Conservation (phyloP, 192 early-diverging fungal genomes). For the Coemansia sp. region DNA sequence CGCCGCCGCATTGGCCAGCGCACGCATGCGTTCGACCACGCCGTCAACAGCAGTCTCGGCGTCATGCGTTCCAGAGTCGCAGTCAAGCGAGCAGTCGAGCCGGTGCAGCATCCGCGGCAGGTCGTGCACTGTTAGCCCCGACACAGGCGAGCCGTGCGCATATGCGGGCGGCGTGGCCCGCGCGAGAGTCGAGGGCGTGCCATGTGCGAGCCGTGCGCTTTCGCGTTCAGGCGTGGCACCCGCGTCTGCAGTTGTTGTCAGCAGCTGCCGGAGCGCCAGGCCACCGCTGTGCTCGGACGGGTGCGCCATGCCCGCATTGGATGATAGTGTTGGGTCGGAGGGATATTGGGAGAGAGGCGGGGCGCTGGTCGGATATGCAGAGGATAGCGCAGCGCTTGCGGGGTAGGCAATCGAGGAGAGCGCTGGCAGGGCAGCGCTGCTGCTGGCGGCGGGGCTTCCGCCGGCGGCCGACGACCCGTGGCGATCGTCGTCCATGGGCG, state of each 20-base stretch:
- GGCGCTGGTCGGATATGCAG: neutral
- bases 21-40: conserved; percentile 36
- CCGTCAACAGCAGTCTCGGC: conserved; percentile 8
- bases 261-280: conserved; percentile 8
- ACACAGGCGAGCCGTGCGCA: neutral
- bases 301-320: neutral
- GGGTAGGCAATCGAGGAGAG: neutral
- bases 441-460: conserved; percentile 5
- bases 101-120: conserved; percentile 31
- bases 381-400: neutral
- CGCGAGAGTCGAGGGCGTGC: neutral
- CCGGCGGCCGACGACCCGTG: conserved; percentile 6
- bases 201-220: neutral
- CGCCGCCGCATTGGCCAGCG: conserved; percentile 24
- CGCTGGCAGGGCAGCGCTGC: neutral
- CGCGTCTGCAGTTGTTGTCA: neutral
- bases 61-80: conserved; percentile 3
- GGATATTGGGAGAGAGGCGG: no score
- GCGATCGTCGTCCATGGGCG: conserved; percentile 30
- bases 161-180: neutral
- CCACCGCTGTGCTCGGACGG: conserved; percentile 1
- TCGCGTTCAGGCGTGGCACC: neutral
- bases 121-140: conserved; percentile 14
- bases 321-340: no score
- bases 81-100: conserved; percentile 23